phyloP scores from a whole-genome alignment of 1,284 basidiomycete species.

The Pseudozyma sp. region DNA sequence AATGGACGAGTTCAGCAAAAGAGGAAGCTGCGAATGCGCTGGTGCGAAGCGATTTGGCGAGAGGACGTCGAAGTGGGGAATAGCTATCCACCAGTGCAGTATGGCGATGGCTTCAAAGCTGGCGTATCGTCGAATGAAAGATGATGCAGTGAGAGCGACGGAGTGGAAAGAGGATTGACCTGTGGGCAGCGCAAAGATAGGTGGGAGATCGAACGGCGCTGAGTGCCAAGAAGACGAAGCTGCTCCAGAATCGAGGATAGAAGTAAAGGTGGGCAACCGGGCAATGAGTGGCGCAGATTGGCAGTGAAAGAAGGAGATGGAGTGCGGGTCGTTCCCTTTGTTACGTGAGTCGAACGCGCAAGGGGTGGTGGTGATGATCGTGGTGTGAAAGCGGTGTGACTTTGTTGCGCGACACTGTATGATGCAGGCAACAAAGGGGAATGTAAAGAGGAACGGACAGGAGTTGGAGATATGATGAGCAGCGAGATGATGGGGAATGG shows the following conservation, averaged over 20 bases:
- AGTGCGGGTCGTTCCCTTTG: background rate
- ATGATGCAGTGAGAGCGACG: no score
- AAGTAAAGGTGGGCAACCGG: no score
- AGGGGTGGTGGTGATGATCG: background rate
- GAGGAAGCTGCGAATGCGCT: background rate
- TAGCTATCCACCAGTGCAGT: no score
- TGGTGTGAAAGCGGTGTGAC: background rate
- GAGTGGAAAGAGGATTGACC: no score
- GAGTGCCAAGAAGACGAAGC: no score
- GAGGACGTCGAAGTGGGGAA: no score
- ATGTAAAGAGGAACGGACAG: background rate
- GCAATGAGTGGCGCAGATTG: background rate
- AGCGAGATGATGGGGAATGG: constrained; percentile 6
- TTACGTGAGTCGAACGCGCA: background rate
- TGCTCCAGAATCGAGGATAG: no score
- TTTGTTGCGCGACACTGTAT: background rate
- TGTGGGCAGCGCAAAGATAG: no score
- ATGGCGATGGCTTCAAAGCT: no score
- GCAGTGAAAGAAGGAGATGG: background rate
- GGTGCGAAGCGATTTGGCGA: background rate
- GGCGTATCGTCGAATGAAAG: no score
- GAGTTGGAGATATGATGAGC: background rate
- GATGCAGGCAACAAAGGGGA: background rate
- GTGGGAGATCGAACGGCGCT: no score
- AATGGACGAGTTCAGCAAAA: background rate